Evolutionary conservation across 495 filamentous ascomycete species (phyloP).

Genomic region (Penicillium roqueforti): DNA sequence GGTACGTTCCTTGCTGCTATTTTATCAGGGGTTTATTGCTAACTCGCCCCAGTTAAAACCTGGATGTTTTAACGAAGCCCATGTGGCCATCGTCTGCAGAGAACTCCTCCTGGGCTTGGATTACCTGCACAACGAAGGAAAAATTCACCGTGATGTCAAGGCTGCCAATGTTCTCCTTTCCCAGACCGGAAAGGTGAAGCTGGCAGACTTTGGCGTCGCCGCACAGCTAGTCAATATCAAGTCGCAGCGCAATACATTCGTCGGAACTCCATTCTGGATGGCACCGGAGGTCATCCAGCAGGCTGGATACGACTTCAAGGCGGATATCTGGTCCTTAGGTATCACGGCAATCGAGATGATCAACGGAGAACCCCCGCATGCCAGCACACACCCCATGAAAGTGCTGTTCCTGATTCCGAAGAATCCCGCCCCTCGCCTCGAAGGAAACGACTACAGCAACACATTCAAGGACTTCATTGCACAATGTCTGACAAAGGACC

Average conservation of each 20-base stretch:
- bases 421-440: slow-evolving; percentile 75
- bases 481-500: slow-evolving; percentile 85
- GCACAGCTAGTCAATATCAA: slow-evolving; percentile 97
- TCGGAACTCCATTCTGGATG: slow-evolving; percentile 99
- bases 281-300: slow-evolving; percentile 98
- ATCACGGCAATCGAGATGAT: slow-evolving; percentile 95
- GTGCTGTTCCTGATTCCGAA: slow-evolving; percentile 97
- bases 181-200: slow-evolving; percentile 85
- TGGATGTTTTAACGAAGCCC: slow-evolving; percentile 81
- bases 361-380: slow-evolving; percentile 88
- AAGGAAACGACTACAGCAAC: slow-evolving; percentile 77
- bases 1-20: slow-evolving; percentile 43
- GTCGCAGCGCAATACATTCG: slow-evolving; percentile 95
- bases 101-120: slow-evolving; percentile 87
- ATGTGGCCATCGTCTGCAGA: slow-evolving; percentile 91
- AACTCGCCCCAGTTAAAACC: slow-evolving; percentile 70
- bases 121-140: slow-evolving; percentile 90
- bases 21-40: slow-evolving; percentile 13
- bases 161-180: slow-evolving; percentile 89
- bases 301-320: slow-evolving; percentile 93
- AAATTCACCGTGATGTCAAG: slow-evolving; percentile 97
- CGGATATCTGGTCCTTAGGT: slow-evolving; percentile 95
- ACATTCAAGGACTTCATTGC: slow-evolving; percentile 93
- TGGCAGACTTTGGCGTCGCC: slow-evolving; percentile 97
- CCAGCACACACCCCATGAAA: slow-evolving; percentile 94